phyloP scores from a whole-genome alignment of 2,329 filamentous ascomycete species.

The Colletotrichum horii region DNA sequence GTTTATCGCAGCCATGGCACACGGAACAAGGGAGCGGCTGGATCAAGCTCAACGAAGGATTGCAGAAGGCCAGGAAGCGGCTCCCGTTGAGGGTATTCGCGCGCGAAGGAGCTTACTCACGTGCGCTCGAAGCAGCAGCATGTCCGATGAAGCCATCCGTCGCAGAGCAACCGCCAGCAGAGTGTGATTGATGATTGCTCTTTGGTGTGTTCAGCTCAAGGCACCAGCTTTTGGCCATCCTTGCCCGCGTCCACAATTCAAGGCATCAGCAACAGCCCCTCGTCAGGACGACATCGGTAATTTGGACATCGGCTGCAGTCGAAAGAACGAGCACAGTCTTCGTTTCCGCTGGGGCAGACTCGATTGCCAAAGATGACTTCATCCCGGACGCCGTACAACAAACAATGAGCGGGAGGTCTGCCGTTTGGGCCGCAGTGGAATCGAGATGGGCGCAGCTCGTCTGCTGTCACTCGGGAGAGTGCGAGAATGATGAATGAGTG shows the following conservation, averaged over 20 bases:
- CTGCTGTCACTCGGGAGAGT: background rate
- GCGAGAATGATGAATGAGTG: background rate
- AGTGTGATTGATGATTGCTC: background rate
- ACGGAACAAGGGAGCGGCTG: background rate
- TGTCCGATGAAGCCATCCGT: background rate
- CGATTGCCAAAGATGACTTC: background rate
- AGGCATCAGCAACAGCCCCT: background rate
- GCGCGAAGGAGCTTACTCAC: background rate
- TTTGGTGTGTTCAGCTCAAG: slow-evolving; percentile 7
- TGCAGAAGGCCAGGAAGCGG: background rate
- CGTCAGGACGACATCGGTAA: background rate
- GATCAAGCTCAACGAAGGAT: background rate
- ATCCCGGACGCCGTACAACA: background rate
- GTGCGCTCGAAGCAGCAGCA: background rate
- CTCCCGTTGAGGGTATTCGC: background rate
- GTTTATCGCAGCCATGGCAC: background rate
- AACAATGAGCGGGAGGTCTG: background rate
- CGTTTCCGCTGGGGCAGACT: background rate
- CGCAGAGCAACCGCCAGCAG: background rate
- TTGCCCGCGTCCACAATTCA: background rate
- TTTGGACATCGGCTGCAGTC: background rate
- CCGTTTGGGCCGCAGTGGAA: background rate
- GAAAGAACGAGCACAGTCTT: background rate
- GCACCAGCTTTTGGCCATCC: background rate
- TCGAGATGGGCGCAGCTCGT: background rate